Base-by-base conservation (phyloP, 192 early-diverging fungal genomes). In the Entomortierella chlamydospora region DNA sequence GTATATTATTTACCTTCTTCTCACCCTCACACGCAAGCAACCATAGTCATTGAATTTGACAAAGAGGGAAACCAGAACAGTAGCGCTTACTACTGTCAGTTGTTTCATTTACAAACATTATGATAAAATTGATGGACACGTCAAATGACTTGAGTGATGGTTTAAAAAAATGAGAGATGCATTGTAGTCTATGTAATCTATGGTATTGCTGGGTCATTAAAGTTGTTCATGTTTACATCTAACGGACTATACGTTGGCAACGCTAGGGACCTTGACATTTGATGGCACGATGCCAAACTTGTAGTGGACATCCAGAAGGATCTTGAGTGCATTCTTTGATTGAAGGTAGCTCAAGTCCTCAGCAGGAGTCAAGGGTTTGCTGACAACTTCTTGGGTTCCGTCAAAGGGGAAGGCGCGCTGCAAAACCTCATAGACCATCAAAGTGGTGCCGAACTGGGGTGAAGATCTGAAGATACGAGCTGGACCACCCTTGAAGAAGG, bases 371-470 rank as follows among this genome's bases (percentile, higher is more conserved):
- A 68, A 58, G 31, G 59, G 50, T 13, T 70, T 76, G n/a, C 53
- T 63, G 29, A 70, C 55, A 4, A 61, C 49, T 15, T 52, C 55
- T 20, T 74, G 66, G 8, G 66, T 33, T 18, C 78, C 83, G 56
- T 83, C 83, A 39, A 87, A 81, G 58, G 88, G 88, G 64, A 95
- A 68, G 37, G 82, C 52, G 51, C 87, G 87, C 73, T 98, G 94
- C 37, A 98, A 84, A 7, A 96, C 70, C 84, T 99, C 97, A 73
- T 96, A 99, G 34, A 90, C 90, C 81, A 94, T 96, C 37, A 99
- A 85, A 0, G 97, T 99, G n/a, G 94, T 92, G 79, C 96, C 97
- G 81, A 97, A 97, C 84, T 99, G 97, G 20, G 97, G 97, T n/a
- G 95, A 96, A 1, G 93, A 94, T 28, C 97, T 87, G 52, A 97